phyloP scores from a whole-genome alignment of 345 rosid species.

The Passiflora organensis region DNA sequence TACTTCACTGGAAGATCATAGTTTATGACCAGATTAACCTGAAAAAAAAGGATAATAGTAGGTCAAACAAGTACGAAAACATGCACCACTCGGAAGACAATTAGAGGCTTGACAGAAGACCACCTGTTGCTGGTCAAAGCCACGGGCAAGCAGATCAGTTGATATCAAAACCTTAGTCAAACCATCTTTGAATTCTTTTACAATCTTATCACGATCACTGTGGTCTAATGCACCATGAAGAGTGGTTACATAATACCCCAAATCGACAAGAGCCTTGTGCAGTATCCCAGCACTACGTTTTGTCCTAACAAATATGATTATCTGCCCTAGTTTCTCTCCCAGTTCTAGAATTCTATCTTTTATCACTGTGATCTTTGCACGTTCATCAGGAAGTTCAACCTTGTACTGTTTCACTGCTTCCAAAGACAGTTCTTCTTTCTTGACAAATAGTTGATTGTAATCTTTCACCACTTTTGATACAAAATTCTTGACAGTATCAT shows the following conservation, averaged over 20 bases:
- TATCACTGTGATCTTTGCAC: slow-evolving; percentile 58
- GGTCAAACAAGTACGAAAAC: not conserved
- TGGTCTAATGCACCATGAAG: slow-evolving; percentile 61
- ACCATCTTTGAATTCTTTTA: slow-evolving; percentile 82
- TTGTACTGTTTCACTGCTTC: slow-evolving; percentile 90
- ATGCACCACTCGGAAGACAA: not conserved
- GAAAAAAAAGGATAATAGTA: not conserved
- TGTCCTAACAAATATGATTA: slow-evolving; percentile 69
- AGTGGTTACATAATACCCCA: slow-evolving; percentile 84
- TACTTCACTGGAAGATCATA: slow-evolving; percentile 72
- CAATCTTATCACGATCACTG: slow-evolving; percentile 74
- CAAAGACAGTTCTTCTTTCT: slow-evolving; percentile 80
- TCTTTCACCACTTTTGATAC: slow-evolving; percentile 49
- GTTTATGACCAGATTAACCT: slow-evolving; percentile 90
- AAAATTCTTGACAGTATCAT: slow-evolving; percentile 74
- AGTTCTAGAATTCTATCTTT: slow-evolving; percentile 82
- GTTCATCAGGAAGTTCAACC: slow-evolving; percentile 76
- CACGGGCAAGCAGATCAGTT: slow-evolving; percentile 85
- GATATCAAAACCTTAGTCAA: slow-evolving; percentile 84
- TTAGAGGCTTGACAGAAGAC: not conserved
- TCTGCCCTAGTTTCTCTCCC: slow-evolving; percentile 78
- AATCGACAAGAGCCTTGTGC: slow-evolving; percentile 53
- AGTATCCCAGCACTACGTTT: slow-evolving; percentile 54
- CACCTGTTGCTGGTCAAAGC: slow-evolving; percentile 92
- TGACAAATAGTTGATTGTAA: slow-evolving; percentile 80